A percentile compares a stretch with the other conserved stretches of the same genome.
Evolutionary conservation across 108 stramenopile species (phyloP).

Genomic region (Fragilaria radians): DNA sequence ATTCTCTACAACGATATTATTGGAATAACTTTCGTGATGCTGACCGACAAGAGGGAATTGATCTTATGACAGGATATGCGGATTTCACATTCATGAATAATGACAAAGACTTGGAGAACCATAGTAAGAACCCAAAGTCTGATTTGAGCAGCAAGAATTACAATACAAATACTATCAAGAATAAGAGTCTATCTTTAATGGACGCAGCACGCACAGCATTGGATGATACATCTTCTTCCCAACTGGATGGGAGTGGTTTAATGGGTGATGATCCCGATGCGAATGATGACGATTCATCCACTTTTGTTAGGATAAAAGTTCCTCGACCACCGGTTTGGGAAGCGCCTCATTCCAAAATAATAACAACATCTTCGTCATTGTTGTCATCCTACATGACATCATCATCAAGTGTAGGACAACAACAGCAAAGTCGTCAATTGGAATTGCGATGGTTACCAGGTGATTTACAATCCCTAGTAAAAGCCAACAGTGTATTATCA

Average conservation of each 20-base stretch:
- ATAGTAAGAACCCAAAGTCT: no score
- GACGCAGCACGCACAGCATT: not conserved
- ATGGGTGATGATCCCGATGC: not conserved
- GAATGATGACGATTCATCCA: not conserved
- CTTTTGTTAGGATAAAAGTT: not conserved
- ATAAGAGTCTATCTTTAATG: no score
- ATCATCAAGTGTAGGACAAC: not conserved
- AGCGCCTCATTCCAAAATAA: not conserved
- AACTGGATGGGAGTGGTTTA: conserved; percentile 16
- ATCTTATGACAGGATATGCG: conserved; percentile 78
- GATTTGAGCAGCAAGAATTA: no score
- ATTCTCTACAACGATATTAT: conserved; percentile 93
- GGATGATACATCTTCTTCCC: conserved; percentile 14
- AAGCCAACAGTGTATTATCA: not conserved
- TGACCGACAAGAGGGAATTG: conserved; percentile 93
- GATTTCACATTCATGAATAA: conserved; percentile 34
- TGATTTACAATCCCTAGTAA: conserved; percentile 52
- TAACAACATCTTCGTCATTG: not conserved
- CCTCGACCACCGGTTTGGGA: no score
- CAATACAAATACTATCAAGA: no score
- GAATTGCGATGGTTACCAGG: conserved; percentile 60
- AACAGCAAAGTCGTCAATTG: not conserved
- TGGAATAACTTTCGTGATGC: conserved; percentile 94
- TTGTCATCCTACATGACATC: not conserved
- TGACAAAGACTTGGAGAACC: no score